Evolutionary conservation across 768 basidiomycete genomes (phyloP).

Genomic region (Gloeostereum incarnatum): DNA sequence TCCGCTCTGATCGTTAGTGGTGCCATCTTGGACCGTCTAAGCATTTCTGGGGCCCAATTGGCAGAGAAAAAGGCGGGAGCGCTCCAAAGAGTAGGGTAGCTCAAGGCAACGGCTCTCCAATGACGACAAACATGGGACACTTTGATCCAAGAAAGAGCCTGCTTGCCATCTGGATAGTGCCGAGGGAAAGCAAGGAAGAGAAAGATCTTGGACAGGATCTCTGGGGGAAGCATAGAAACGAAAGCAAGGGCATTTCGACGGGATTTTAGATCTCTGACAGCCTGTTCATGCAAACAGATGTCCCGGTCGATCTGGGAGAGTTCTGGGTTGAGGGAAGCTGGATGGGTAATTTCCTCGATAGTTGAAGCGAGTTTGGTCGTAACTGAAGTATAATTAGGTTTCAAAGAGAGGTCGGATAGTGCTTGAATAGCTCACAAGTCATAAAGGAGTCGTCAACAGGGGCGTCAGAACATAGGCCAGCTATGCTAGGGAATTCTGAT

Average conservation of each 20-base stretch:
- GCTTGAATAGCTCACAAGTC: too few relatives aligned
- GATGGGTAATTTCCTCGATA: too few relatives aligned
- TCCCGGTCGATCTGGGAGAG: constrained; percentile 32
- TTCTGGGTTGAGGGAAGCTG: too few relatives aligned
- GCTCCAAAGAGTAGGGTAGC: constrained; percentile 31
- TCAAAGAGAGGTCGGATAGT: too few relatives aligned
- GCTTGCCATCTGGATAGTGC: constrained; percentile 4
- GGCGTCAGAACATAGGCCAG: constrained; percentile 23
- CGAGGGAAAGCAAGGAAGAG: constrained; percentile 12
- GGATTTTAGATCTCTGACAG: constrained; percentile 23
- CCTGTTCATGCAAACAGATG: constrained; percentile 20
- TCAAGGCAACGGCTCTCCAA: constrained; percentile 35
- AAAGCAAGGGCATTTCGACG: constrained; percentile 26
- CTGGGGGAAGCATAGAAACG: constrained; percentile 30
- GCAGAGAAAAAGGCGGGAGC: constrained; percentile 21
- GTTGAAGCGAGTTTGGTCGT: too few relatives aligned
- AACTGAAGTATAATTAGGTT: too few relatives aligned
- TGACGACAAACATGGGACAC: constrained; percentile 29
- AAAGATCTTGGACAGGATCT: constrained; percentile 31
- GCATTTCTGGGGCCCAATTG: constrained; percentile 30
- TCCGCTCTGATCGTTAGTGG: constrained; percentile 19
- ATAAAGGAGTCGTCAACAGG: too few relatives aligned
- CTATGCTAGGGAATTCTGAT: too few relatives aligned
- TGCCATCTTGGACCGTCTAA: constrained; percentile 33
- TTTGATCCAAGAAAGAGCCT: constrained; percentile 21